A percentile compares a stretch with the other conserved stretches of the same genome.
Conservation (phyloP, 768 basidiomycete genomes). For the Pholiota molesta region DNA sequence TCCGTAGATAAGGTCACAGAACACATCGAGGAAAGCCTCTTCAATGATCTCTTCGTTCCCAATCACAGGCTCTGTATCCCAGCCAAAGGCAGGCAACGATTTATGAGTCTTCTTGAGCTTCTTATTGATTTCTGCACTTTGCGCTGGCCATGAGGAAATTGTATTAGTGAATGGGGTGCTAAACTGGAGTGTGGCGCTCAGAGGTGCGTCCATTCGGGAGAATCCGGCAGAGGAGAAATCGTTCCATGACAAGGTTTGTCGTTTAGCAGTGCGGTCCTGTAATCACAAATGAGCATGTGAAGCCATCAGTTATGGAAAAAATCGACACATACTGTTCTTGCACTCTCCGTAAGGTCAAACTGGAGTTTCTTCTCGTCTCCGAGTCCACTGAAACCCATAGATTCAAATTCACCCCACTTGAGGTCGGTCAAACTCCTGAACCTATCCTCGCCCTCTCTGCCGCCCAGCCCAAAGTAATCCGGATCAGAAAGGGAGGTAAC, state of each 20-base stretch:
- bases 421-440: conserved; percentile 84
- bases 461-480: conserved; percentile 41
- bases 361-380: conserved; percentile 75
- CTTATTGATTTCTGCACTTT: conserved; percentile 70
- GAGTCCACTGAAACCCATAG: conserved; percentile 71
- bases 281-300: conserved; percentile 4
- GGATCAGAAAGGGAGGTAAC: conserved; percentile 29
- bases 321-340: conserved; percentile 53
- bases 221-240: conserved; percentile 89
- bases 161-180: conserved; percentile 45
- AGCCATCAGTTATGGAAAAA: conserved; percentile 4
- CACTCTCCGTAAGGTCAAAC: conserved; percentile 92
- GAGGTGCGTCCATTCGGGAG: conserved; percentile 72
- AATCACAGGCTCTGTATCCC: conserved; percentile 87
- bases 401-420: conserved; percentile 92
- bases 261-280: conserved; percentile 71
- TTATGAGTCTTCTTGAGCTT: conserved; percentile 88
- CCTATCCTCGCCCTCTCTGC: conserved; percentile 59
- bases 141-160: conserved; percentile 74
- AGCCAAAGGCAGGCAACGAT: conserved; percentile 82
- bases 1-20: conserved; percentile 80
- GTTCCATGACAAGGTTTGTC: conserved; percentile 86
- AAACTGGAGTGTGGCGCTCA: conserved; percentile 86
- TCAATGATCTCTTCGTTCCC: conserved; percentile 84
- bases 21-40: conserved; percentile 87